Evolutionary conservation across 768 basidiomycete species (phyloP), one percentile per base, ranked within the genome.

Genomic region (Trichaptum fuscoviolaceum): DNA sequence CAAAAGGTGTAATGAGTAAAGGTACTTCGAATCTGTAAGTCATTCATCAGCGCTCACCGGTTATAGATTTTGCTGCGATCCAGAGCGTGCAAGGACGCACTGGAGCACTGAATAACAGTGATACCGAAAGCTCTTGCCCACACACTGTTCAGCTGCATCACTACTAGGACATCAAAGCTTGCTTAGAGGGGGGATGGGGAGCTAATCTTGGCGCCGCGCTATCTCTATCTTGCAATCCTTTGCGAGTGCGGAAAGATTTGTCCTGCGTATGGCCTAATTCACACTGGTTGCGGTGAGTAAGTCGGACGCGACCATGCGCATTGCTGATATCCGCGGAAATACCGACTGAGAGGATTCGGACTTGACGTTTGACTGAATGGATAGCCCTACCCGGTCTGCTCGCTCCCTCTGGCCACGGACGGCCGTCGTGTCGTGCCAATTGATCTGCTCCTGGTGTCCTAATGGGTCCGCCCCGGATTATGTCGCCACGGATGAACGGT

Each of bases 321-420:
- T 20, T 52, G 42, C 20, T 52, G 42, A 52, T 52, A 52, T 52
- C 42, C 42, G 42, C 42, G 42, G 42, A 52, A 52, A 52, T 52
- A 52, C 42, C 42, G 15, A 12, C 42, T 15, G 20, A 52, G 42
- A 52, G 42, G 42, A 52, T 20, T 52, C 42, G 42, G 42, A 20
- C 42, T 52, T 52, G 42, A 52, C 42, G 42, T 52, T 52, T 52
- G 42, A 52, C 15, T 52, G 42, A 52, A 52, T 52, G 42, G 42
- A 12, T 52, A 52, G 42, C 42, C 42, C 42, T 52, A 52, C 42
- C 35, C 42, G 42, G 42, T 52, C 42, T 52, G 42, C 42, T 52
- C 42, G 42, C 42, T 52, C 42, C 42, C 42, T 52, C 42, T 52
- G 42, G 42, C 42, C 42, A 52, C 42, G 42, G 42, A 52, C 42